Evolutionary conservation across 805 yeast species (phyloP).

Genomic region (Zygosaccharomyces pseudorouxii): DNA sequence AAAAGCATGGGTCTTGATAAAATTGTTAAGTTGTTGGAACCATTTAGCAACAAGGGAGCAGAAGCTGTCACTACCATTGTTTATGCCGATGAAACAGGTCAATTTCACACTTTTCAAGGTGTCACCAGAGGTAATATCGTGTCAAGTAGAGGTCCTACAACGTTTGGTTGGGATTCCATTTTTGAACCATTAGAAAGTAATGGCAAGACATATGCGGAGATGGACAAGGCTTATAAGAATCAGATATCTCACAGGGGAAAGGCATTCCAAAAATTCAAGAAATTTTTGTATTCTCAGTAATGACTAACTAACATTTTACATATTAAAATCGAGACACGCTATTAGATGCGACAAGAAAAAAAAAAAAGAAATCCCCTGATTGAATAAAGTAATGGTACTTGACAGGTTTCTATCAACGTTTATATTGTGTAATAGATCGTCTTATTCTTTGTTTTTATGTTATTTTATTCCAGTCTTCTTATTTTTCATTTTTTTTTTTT

Average conservation of each 20-base stretch:
- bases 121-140: constrained; percentile 78
- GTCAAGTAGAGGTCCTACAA: constrained; percentile 65
- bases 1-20: constrained; percentile 70
- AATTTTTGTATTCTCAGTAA: constrained; percentile 38
- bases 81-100: constrained; percentile 79
- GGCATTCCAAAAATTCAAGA: constrained; percentile 71
- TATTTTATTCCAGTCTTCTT: too few relatives aligned
- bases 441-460: too few relatives aligned
- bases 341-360: too few relatives aligned
- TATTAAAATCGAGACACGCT: too few relatives aligned
- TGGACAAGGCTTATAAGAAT: constrained; percentile 74
- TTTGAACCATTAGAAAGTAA: constrained; percentile 59
- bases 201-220: constrained; percentile 85
- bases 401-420: too few relatives aligned
- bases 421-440: too few relatives aligned
- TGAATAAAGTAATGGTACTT: too few relatives aligned
- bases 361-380: too few relatives aligned
- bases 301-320: neutral
- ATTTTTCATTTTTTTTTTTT: neutral
- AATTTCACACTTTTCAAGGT: constrained; percentile 80
- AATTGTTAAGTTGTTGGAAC: constrained; percentile 68
- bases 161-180: constrained; percentile 93
- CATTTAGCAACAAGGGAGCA: constrained; percentile 81
- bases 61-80: constrained; percentile 91
- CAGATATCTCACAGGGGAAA: constrained; percentile 79